Evolutionary conservation across 2,329 filamentous ascomycete species (phyloP).

Genomic region (Ceratocystis lukuohia): DNA sequence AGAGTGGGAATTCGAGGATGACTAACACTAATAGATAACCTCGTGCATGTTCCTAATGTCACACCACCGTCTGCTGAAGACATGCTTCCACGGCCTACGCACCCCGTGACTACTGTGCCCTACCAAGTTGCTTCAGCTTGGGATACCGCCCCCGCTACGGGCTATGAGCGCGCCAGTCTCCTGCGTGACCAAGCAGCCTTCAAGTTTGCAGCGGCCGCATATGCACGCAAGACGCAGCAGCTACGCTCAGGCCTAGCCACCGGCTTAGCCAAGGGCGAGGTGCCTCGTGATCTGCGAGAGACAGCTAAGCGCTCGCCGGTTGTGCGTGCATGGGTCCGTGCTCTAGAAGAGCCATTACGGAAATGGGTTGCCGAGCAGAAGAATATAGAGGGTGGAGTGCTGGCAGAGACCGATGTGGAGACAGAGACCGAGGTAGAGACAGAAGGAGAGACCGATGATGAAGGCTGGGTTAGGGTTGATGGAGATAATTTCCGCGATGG

Average conservation of each 20-base stretch:
- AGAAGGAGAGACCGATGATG: slow-evolving; percentile 52
- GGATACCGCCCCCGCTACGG: slow-evolving; percentile 40
- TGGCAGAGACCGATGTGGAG: slow-evolving; percentile 22
- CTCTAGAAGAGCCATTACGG: slow-evolving; percentile 73
- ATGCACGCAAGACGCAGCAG: slow-evolving; percentile 35
- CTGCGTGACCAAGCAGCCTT: slow-evolving; percentile 38
- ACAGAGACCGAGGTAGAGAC: slow-evolving; percentile 14
- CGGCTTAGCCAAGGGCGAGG: slow-evolving; percentile 38
- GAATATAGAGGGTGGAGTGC: slow-evolving; percentile 18
- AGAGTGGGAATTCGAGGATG: not conserved
- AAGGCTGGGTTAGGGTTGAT: slow-evolving; percentile 77
- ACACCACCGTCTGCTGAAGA: slow-evolving; percentile 71
- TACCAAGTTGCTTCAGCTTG: slow-evolving; percentile 82
- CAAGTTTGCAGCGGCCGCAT: slow-evolving; percentile 31
- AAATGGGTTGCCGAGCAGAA: slow-evolving; percentile 51
- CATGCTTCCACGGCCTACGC: slow-evolving; percentile 70
- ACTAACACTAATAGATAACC: slow-evolving; percentile 47
- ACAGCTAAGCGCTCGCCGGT: slow-evolving; percentile 69
- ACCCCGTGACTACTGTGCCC: slow-evolving; percentile 64
- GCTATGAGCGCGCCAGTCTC: slow-evolving; percentile 20
- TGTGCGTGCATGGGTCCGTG: slow-evolving; percentile 66
- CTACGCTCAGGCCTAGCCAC: slow-evolving; percentile 31
- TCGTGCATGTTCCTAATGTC: slow-evolving; percentile 74
- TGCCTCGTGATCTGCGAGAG: slow-evolving; percentile 68
- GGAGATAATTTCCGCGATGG: slow-evolving; percentile 45